Percentiles rank a stretch among this genome's conserved stretches.
phyloP scores from a whole-genome alignment of 345 rosid species.

The Citrus glauca region DNA sequence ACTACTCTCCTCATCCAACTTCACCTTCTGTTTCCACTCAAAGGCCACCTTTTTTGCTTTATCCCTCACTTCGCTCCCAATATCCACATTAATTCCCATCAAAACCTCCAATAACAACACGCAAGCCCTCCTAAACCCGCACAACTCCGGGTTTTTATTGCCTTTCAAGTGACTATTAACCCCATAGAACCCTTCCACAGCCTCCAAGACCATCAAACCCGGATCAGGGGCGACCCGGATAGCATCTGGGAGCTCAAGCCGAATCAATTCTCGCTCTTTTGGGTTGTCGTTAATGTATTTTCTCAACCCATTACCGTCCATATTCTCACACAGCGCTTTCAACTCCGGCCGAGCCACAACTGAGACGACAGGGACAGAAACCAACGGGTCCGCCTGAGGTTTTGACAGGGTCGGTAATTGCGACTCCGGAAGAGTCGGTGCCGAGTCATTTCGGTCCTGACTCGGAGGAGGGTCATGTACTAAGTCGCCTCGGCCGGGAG shows the following conservation, averaged over 20 bases:
- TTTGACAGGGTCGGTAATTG: neutral
- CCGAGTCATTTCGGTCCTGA: neutral
- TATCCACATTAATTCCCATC: conserved; percentile 25
- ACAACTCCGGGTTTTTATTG: conserved; percentile 19
- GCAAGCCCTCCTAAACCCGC: conserved; percentile 38
- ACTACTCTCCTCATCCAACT: conserved; percentile 21
- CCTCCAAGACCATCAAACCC: conserved; percentile 56
- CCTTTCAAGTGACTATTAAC: conserved; percentile 6
- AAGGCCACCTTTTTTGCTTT: conserved; percentile 58
- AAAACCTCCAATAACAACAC: conserved; percentile 52
- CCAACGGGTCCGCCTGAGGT: neutral
- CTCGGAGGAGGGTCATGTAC: neutral
- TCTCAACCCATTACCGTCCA: conserved; percentile 57
- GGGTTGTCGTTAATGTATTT: conserved; percentile 32
- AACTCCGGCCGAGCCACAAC: conserved; percentile 35
- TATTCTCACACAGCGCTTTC: conserved; percentile 49
- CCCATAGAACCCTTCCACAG: conserved; percentile 43
- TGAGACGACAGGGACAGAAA: neutral
- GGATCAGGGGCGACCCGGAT: conserved; percentile 43
- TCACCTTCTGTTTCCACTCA: conserved; percentile 52
- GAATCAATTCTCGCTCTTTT: conserved; percentile 34
- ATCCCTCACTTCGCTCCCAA: conserved; percentile 34
- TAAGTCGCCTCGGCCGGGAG: neutral
- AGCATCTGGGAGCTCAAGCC: conserved; percentile 39
- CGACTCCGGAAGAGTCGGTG: neutral